Base-by-base conservation (phyloP, 2,329 filamentous ascomycete genomes). In the Thermochaetoides dissita region DNA sequence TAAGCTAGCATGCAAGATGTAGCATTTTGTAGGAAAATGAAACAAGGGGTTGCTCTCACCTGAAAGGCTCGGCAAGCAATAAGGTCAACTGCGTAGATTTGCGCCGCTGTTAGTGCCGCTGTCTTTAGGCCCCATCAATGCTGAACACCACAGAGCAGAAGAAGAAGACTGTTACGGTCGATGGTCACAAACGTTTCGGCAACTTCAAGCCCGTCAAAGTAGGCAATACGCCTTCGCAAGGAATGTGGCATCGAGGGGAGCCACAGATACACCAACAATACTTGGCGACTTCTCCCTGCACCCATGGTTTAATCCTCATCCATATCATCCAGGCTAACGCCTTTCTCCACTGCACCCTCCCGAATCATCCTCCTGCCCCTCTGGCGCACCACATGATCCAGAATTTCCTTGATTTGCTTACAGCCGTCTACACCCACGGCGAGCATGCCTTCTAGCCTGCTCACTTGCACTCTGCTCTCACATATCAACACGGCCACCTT, bases 371-470 rank as follows among this genome's bases (percentile, higher is more conserved):
- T 71, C 45, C 63, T 67, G 3, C 83, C 83, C 59, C 80, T 79
- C 36, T 74, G 75, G 57, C 80, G 76, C 37, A 96, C 79, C 10
- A 93, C 80, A 6, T 71, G 69, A 59, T 96, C 88, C 54, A 98
- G 58, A 39, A 94, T 81, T 51, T 77, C 72, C 49, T 84, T 74
- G 34, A 96, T 79, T 58, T 88, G 81, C 62, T 81, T 86, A 61
- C 89, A 96, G 6, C 88, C 91, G 58, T 95, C 88, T 38, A 95
- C 78, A 0, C 83, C 89, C 1, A 94, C 86, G 0, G 84, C 86
- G 53, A 98, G 65, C 88, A 98, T 94, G 1, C 84, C 84, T 64
- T 98, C 89, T 46, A 96, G 58, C 44, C 87, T 74, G 44, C 72
- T 72, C 49, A 83, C 76, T 61, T 93, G 83, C n/a, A 94, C 80